phyloP scores from a whole-genome alignment of 1,139 yeast genomes.

The Lodderomyces beijingensis region DNA sequence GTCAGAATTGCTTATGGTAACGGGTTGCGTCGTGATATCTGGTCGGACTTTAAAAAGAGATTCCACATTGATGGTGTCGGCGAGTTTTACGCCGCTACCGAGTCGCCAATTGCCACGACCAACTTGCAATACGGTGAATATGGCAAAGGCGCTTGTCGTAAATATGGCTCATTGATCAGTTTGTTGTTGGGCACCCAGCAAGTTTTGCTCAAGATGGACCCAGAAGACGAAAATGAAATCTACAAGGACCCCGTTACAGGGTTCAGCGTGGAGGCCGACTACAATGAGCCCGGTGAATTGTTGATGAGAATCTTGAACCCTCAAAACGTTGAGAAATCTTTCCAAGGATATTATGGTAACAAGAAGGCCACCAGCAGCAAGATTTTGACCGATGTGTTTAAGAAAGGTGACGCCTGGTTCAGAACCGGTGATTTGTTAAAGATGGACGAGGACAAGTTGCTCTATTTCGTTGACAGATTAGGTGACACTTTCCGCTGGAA shows the following conservation, averaged over 20 bases:
- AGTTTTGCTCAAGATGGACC: constrained; percentile 68
- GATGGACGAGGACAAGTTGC: constrained; percentile 62
- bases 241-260: constrained; percentile 72
- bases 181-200: constrained; percentile 54
- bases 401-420: constrained; percentile 88
- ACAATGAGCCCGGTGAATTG: constrained; percentile 81
- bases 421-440: constrained; percentile 82
- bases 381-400: constrained; percentile 66
- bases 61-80: constrained; percentile 76
- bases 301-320: constrained; percentile 71
- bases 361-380: constrained; percentile 75
- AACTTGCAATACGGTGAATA: constrained; percentile 72
- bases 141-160: constrained; percentile 89
- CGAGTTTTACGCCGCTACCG: constrained; percentile 93
- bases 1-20: constrained; percentile 83
- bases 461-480: constrained; percentile 85
- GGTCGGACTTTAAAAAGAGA: constrained; percentile 74
- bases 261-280: constrained; percentile 32
- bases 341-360: constrained; percentile 88
- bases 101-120: constrained; percentile 88
- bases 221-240: constrained; percentile 70
- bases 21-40: constrained; percentile 89
- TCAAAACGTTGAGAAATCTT: constrained; percentile 59
- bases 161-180: constrained; percentile 66
- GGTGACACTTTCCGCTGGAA: constrained; percentile 98